Base-by-base conservation (phyloP, 805 yeast genomes). In the Yarrowia keelungensis region DNA sequence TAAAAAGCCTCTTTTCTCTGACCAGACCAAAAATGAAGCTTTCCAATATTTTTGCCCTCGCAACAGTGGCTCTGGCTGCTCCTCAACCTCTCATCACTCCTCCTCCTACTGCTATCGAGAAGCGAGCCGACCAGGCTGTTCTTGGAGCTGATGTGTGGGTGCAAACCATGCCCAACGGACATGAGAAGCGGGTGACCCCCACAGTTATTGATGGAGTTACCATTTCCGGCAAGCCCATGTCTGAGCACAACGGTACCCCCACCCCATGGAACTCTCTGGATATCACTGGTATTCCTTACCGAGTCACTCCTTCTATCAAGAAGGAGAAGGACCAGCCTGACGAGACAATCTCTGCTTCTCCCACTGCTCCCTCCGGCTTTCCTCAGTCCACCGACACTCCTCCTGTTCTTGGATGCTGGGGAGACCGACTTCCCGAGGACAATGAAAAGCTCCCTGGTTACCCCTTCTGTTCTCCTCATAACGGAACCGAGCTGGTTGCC, bases 151-250 rank as follows among this genome's bases (percentile, higher is more conserved):
- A 58, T 16, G 69, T 70, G 32, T 72, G 74, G 74, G 64, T 69
- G 5, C 65, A 74, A 19, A 72, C 73, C 2, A n/a, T 67, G 10
- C 19, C 70, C 22, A 70, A 70, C 36, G 73, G 72, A 3, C 43
- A 58, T 3, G 70, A 71, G 39, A 36, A 69, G 51, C 67, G 69
- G 0, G 88, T 89, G 71, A 91, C 94, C 0, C 92, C 96, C 2
- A 81, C 81, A 0, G 88, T 89, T 53, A 82, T 85, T 71, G 85
- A 82, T 56, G 87, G 87, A 45, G 87, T 86, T 15, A 85, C 88
- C 1, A 83, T 84, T 69, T 78, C 80, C 49, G 83, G 78, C 1
- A 79, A 83, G 2, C 84, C 85, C 43, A 67, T 71, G 8, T 4
- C 71, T 10, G 58, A 65, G 5, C 75, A 78, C 11, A 71, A 79